These are phyloP conservation scores for Phytophthora pluvialis DNA, from an alignment of 352 stramenopile genomes.

Conservation along the genomic window DNA sequence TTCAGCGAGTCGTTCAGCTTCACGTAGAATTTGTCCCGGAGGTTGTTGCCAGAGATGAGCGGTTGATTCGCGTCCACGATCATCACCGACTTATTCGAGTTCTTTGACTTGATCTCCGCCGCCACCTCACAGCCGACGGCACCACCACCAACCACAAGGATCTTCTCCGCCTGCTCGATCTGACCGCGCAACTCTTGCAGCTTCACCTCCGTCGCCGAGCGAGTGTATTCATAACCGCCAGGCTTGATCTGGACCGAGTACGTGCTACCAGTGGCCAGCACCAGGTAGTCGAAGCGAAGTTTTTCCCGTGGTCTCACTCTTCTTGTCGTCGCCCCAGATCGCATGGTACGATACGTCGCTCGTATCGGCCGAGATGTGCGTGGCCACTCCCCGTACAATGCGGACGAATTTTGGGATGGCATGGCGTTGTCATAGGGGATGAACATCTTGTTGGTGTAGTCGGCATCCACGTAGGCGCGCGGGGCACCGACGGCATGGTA, in stretches of 20 bases:
- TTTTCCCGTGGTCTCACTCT: slow-evolving; percentile 32
- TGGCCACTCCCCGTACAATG: slow-evolving; percentile 51
- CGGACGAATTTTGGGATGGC: too few species aligned
- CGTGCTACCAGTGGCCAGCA: slow-evolving; percentile 64
- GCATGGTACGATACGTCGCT: slow-evolving; percentile 50
- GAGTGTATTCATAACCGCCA: slow-evolving; percentile 30
- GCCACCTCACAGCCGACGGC: slow-evolving; percentile 67
- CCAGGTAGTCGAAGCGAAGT: slow-evolving; percentile 66
- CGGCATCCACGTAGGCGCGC: slow-evolving; percentile 58
- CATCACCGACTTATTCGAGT: slow-evolving; percentile 63
- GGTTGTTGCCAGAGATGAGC: slow-evolving; percentile 46
- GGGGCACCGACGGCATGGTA: slow-evolving; percentile 58
- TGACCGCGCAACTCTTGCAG: slow-evolving; percentile 46
- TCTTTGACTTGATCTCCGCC: slow-evolving; percentile 61
- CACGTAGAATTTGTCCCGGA: slow-evolving; percentile 58
- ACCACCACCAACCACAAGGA: slow-evolving; percentile 69
- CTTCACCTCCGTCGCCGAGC: slow-evolving; percentile 37
- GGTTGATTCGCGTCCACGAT: slow-evolving; percentile 49
- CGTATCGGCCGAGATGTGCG: slow-evolving; percentile 25
- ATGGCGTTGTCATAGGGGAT: slow-evolving; percentile 70
- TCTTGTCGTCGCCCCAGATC: slow-evolving; percentile 39
- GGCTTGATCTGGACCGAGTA: slow-evolving; percentile 68
- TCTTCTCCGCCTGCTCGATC: slow-evolving; percentile 50
- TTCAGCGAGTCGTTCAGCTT: slow-evolving; percentile 40
- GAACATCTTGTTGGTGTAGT: slow-evolving; percentile 64